Conservation (phyloP, 768 basidiomycete species). For the Stropharia rugosoannulata region DNA sequence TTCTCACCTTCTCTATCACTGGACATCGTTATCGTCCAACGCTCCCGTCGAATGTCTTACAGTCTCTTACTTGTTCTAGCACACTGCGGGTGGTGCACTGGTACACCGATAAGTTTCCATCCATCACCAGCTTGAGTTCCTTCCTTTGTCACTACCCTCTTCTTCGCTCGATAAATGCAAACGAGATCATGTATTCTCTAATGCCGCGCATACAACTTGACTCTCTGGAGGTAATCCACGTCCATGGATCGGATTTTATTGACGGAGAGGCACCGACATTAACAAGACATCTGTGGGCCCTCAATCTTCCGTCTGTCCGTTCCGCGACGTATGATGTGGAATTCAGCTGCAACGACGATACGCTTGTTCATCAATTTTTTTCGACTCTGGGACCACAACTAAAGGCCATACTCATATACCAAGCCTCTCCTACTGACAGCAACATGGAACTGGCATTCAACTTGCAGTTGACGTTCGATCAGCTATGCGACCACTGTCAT, state of each 20-base stretch:
- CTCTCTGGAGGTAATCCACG: conserved; percentile 8
- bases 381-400: conserved; percentile 1
- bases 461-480: not conserved
- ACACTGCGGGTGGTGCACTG: conserved; percentile 18
- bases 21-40: conserved; percentile 2
- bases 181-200: not conserved
- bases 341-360: not conserved
- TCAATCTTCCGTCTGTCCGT: conserved; percentile 3
- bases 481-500: not conserved
- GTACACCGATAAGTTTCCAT: conserved; percentile 5
- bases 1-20: conserved; percentile 16
- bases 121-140: conserved; percentile 5
- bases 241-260: not conserved
- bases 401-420: conserved; percentile 13
- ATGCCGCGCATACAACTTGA: conserved; percentile 1
- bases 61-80: conserved; percentile 3
- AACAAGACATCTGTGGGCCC: not conserved
- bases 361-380: conserved; percentile 3
- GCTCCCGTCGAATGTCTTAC: conserved; percentile 4
- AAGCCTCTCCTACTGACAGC: not conserved
- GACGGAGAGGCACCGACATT: not conserved
- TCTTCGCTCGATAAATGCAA: conserved; percentile 13
- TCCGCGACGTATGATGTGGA: conserved; percentile 4
- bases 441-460: not conserved
- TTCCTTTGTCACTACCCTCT: conserved; percentile 14